A percentile compares a stretch with the other conserved stretches of the same genome.
These are phyloP conservation scores for Russula emetica DNA, from an alignment of 768 basidiomycete species.

Conservation along the genomic window DNA sequence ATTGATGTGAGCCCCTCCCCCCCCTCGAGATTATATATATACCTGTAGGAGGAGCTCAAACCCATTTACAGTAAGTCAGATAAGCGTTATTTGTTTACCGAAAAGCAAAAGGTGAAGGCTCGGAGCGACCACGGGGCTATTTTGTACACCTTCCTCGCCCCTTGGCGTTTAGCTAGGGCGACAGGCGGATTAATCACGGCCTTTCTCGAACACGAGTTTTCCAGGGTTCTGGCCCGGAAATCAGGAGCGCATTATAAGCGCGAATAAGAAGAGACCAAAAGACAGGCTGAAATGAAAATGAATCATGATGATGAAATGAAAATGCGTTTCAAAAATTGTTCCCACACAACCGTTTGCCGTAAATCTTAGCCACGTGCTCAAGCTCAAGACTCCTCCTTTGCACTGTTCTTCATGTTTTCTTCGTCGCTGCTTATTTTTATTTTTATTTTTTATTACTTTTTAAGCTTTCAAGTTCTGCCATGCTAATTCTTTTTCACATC, in stretches of 20 bases:
- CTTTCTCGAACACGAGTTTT: constrained; percentile 10
- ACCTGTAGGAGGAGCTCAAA: background rate
- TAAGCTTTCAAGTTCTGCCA: background rate
- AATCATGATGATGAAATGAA: background rate
- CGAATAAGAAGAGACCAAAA: background rate
- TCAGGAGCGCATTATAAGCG: constrained; percentile 14
- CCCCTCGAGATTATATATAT: background rate
- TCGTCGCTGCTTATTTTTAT: background rate
- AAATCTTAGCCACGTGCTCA: too few relatives aligned
- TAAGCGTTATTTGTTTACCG: too few relatives aligned
- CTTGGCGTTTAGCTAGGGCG: background rate
- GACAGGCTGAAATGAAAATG: background rate
- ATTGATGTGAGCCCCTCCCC: background rate
- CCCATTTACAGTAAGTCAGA: background rate
- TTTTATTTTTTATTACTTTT: background rate
- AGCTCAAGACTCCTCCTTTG: too few relatives aligned
- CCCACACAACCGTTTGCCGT: too few relatives aligned
- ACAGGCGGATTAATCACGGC: constrained; percentile 24
- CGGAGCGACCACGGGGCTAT: constrained; percentile 18
- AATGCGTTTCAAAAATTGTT: background rate
- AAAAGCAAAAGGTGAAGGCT: background rate
- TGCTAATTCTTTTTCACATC: too few relatives aligned
- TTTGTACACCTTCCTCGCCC: constrained; percentile 4
- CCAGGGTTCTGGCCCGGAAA: constrained; percentile 7
- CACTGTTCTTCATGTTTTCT: too few relatives aligned